Base-by-base conservation (phyloP, 345 rosid genomes). In the Limnanthes douglasii region DNA sequence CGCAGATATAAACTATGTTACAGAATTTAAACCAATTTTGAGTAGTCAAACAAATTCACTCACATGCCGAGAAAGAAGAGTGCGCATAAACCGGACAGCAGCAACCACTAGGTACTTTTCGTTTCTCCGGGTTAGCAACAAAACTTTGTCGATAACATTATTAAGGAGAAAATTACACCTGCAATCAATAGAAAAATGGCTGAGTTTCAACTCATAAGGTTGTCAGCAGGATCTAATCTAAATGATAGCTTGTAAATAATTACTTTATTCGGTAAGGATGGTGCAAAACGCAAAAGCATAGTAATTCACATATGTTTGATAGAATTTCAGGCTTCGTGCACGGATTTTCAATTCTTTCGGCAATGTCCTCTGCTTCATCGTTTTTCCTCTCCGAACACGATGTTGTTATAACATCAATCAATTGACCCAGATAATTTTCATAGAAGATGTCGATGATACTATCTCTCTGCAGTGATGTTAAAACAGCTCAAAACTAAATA, bases 191-290 rank as follows among this genome's bases (percentile, higher is more conserved):
- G 26, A 54, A 56, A 13, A 57, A 42, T 41, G n/a, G n/a, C n/a
- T n/a, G n/a, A n/a, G n/a, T n/a, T n/a, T n/a, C n/a, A 50, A 10
- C 42, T 37, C 21, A 34, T 26, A 18, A 4, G 15, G 41, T 20
- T 37, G 31, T 21, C 21, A 50, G 48, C 22, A 52, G 31, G 32
- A 38, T 52, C 31, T 37, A 18, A 41, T 22, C 41, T 15, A 21
- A 11, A 38, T 29, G 22, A 43, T 33, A 33, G 50, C 2, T 50
- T 39, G 48, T 29, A 25, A 34, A 55, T 14, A 7, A 34, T 68
- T 81, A 92, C 96, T 81, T 92, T 57, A 81, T 85, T 64, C 94
- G 69, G 41, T 73, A 70, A 41, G 94, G 84, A 66, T 85, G 96
- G 73, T 92, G 96, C 50, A 75, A 28, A 39, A 81, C 85, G 43